A percentile compares a stretch with the other conserved stretches of the same genome.
Evolutionary conservation across 345 rosid genomes (phyloP).

Genomic region (Populus davidiana): DNA sequence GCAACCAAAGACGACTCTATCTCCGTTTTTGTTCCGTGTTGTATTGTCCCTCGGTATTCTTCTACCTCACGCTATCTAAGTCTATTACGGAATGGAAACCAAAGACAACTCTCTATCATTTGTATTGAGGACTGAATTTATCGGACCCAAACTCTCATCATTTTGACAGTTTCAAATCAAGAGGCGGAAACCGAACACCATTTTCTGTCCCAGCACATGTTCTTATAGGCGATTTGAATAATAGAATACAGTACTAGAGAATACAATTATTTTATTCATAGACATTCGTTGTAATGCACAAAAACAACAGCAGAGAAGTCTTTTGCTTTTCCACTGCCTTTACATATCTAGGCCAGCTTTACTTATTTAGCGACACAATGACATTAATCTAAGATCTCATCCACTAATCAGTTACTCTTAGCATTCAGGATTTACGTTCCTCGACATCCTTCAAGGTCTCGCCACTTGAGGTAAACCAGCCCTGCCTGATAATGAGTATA

Average conservation of each 20-base stretch:
- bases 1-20: not conserved
- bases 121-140: not conserved
- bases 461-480: slow-evolving; percentile 77
- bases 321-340: not conserved
- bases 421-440: not conserved
- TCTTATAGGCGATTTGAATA: not conserved
- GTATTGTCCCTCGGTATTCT: too few species aligned
- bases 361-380: not conserved
- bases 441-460: slow-evolving; percentile 73
- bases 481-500: slow-evolving; percentile 83
- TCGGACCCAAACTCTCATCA: not conserved
- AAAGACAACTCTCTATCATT: too few species aligned
- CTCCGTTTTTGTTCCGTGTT: not conserved
- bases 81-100: not conserved
- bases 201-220: not conserved
- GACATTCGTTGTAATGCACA: not conserved
- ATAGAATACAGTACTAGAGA: not conserved
- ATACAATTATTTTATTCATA: too few species aligned
- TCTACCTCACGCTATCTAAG: not conserved
- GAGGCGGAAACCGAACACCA: not conserved
- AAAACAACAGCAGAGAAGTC: not conserved
- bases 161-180: not conserved
- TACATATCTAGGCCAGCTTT: not conserved
- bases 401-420: not conserved
- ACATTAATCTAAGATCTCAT: not conserved